phyloP scores from a whole-genome alignment of 768 basidiomycete species.

The Russula olivacea region DNA sequence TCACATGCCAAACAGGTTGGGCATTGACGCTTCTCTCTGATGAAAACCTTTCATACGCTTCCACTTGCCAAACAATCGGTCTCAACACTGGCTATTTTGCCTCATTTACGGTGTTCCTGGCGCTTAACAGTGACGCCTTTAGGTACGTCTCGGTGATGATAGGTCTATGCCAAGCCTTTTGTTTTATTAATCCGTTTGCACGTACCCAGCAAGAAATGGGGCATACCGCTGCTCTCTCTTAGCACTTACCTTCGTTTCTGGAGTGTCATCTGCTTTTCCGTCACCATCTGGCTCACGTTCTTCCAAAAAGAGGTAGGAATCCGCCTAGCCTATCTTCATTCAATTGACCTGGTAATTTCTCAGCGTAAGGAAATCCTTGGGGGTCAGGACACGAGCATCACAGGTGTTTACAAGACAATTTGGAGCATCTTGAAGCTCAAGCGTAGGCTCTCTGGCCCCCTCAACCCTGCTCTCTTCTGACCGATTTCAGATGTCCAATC shows the following conservation, averaged over 20 bases:
- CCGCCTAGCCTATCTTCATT: background rate
- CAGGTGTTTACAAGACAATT: conserved; percentile 87
- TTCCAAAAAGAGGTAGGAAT: conserved; percentile 80
- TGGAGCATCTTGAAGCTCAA: conserved; percentile 89
- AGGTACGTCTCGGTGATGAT: conserved; percentile 40
- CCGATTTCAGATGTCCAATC: conserved; percentile 72
- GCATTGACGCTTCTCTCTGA: conserved; percentile 82
- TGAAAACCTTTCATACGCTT: conserved; percentile 92
- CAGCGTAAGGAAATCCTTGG: conserved; percentile 71
- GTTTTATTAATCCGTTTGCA: background rate
- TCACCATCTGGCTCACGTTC: conserved; percentile 84
- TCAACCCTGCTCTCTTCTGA: conserved; percentile 11
- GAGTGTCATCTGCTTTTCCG: conserved; percentile 68
- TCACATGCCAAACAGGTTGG: conserved; percentile 46
- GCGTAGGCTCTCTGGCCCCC: conserved; percentile 47
- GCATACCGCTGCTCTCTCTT: conserved; percentile 64
- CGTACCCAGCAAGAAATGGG: conserved; percentile 60
- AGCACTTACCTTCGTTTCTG: conserved; percentile 83
- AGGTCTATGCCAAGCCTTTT: conserved; percentile 5
- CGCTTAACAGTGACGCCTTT: conserved; percentile 92
- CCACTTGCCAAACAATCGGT: conserved; percentile 96
- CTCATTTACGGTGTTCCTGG: conserved; percentile 95
- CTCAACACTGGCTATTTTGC: conserved; percentile 93
- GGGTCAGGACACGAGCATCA: conserved; percentile 84
- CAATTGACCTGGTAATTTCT: background rate